Evolutionary conservation across 2,329 filamentous ascomycete genomes (phyloP), one percentile per base, ranked within the genome.

Genomic region (Sclerotinia minor): DNA sequence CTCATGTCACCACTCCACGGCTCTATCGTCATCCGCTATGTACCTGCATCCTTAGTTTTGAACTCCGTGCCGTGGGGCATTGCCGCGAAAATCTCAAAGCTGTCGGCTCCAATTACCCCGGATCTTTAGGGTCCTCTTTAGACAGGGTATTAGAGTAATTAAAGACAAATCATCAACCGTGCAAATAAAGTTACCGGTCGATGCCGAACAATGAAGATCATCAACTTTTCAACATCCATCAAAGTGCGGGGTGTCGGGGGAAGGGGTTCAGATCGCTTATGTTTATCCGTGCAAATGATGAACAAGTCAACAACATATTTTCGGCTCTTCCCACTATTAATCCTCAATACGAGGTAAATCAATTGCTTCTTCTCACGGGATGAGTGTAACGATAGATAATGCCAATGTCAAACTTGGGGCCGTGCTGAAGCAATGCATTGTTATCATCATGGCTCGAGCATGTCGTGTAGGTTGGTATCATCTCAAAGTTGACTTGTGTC

Each of bases 281-380:
- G 24, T 54, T 64, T 64, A 64, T 54, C 49, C 61, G 61, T 21
- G n/a, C 61, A 64, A 53, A 52, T 44, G n/a, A 64, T 53, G 29
- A 32, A 32, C 21, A 13, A 7, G 19, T 7, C 4, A n/a, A n/a
- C n/a, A 15, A 21, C 11, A 38, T 24, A 5, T 57, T 26, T 44
- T 29, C 19, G 38, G 38, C 38, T 45, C 24, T 59, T 45, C 55
- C 55, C 55, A 17, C 41, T 45, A 59, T 47, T 61, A 61, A 17
- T 47, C 45, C 59, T 38, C 44, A 29, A 49, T 61, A 35, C 32
- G 3, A 7, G 8, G 35, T 9, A 41, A 8, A 49, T 32, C 21
- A 60, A 44, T 45, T n/a, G 38, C 45, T 35, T 21, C 11, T 35
- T 41, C 54, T 24, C 17, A 26, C 38, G 19, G 32, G 13, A 41